Percentiles rank a stretch among this genome's conserved stretches.
These are phyloP conservation scores for Globisporangium takayamanum DNA, from an alignment of 352 stramenopile species.

Conservation along the genomic window DNA sequence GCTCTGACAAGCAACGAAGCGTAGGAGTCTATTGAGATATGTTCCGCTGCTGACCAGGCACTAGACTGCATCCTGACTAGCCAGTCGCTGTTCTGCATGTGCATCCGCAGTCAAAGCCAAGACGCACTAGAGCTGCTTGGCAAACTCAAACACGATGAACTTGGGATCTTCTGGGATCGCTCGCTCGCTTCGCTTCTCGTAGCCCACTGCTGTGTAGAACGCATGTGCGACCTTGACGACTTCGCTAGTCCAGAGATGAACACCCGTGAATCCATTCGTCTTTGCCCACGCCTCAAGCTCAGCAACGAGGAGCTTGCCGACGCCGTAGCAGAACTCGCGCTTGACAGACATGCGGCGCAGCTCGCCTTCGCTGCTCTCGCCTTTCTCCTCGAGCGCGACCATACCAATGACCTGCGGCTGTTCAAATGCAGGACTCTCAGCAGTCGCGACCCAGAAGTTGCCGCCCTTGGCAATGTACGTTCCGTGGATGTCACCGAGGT, in stretches of 20 bases:
- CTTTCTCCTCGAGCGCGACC: conserved; percentile 31
- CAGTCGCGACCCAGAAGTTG: conserved; percentile 32
- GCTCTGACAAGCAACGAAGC: background rate
- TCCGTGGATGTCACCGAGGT: conserved; percentile 5
- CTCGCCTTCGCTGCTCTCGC: conserved; percentile 21
- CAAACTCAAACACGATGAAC: conserved; percentile 25
- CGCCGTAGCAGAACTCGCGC: conserved; percentile 24
- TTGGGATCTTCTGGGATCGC: conserved; percentile 27
- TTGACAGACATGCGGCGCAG: conserved; percentile 41
- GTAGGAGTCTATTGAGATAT: background rate
- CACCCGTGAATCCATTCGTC: conserved; percentile 18
- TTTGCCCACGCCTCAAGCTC: conserved; percentile 37
- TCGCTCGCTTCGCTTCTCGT: conserved; percentile 15
- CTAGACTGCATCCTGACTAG: too few relatives aligned
- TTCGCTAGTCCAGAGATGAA: conserved; percentile 29
- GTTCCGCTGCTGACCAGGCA: too few relatives aligned
- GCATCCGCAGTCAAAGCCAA: background rate
- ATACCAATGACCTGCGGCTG: conserved; percentile 28
- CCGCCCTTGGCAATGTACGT: conserved; percentile 17
- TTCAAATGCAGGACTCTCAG: background rate
- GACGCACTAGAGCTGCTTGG: conserved; percentile 23
- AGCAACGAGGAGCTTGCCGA: conserved; percentile 29
- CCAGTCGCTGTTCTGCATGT: background rate
- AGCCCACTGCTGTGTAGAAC: conserved; percentile 35
- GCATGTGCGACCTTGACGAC: conserved; percentile 25